These are phyloP conservation scores for Epichloe bromicola DNA, from an alignment of 2,329 filamentous ascomycete species.

Conservation along the genomic window DNA sequence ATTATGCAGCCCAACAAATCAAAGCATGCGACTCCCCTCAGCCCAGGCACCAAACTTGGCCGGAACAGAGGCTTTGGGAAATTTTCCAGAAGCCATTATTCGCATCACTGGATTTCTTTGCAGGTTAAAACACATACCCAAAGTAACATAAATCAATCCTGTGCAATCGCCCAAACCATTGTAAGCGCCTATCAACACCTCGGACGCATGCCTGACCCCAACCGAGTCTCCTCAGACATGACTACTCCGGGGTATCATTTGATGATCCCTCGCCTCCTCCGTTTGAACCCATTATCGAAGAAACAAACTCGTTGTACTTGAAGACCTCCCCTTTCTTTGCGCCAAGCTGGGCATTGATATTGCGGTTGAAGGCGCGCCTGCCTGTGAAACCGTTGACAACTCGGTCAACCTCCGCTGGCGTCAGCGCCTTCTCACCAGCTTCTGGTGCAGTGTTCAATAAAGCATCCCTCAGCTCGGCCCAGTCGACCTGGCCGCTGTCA, in stretches of 20 bases:
- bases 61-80: not conserved
- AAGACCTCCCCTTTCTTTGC: conserved; percentile 75
- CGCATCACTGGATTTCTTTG: not conserved
- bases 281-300: conserved; percentile 46
- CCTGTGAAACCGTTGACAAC: conserved; percentile 81
- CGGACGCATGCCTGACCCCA: no score
- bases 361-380: conserved; percentile 66
- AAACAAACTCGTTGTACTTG: conserved; percentile 84
- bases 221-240: not conserved
- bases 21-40: not conserved
- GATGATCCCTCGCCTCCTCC: conserved; percentile 18
- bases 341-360: conserved; percentile 35
- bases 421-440: conserved; percentile 50
- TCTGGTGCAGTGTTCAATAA: conserved; percentile 73
- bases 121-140: not conserved
- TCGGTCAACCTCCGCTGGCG: conserved; percentile 65
- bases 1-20: not conserved
- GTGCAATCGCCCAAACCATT: not conserved
- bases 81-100: not conserved
- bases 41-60: no score
- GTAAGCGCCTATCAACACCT: not conserved
- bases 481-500: conserved; percentile 84
- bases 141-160: not conserved
- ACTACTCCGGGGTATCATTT: conserved; percentile 16
- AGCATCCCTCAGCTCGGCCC: conserved; percentile 70